Evolutionary conservation across 768 basidiomycete genomes (phyloP), one percentile per base, ranked within the genome.

Genomic region (Pulveroboletus sp.): DNA sequence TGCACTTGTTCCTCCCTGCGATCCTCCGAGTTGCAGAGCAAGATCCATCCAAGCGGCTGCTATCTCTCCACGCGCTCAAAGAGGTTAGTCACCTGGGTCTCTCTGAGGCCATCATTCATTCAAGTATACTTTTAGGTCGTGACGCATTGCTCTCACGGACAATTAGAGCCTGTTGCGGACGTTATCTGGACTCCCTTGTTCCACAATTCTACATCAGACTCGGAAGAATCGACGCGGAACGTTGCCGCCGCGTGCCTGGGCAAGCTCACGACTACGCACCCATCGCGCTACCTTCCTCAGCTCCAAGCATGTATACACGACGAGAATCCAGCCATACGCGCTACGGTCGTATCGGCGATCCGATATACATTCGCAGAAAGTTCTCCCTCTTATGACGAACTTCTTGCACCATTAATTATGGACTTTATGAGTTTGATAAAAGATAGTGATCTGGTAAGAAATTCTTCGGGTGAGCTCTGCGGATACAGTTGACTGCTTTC

Each of bases 201-300:
- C 64, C 82, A 90, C 59, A 88, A 93, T 64, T 93, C 92, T 11
- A 87, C 90, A 51, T 64, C 64, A 3, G 86, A 83, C 52, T 79
- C 88, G 14, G 95, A 95, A 52, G 95, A 97, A 69, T 88, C 87
- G 8, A 88, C 91, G 1, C 76, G 94, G 42, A 97, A 97, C 62
- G 91, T 97, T 32, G 92, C 94, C 21, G 94, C 97, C 39, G 94
- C 95, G 3, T 97, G 94, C 64, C 78, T 99, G 16, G 97, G 97
- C 29, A 97, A 97, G 68, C 75, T 99, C 25, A 94, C 94, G 0
- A 90, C 90, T 0, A 89, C 91, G 1, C 88, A 94, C 49, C 94
- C 97, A 5, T 82, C 85, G 0, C 84, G 84, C 57, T 99, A 95
- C 66, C 75, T 98, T 16, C 91, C 93, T 3, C 91, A 97, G 60